These are phyloP conservation scores for Lichtheimia hyalospora DNA, from an alignment of 371 early-diverging fungal species.

Conservation along the genomic window DNA sequence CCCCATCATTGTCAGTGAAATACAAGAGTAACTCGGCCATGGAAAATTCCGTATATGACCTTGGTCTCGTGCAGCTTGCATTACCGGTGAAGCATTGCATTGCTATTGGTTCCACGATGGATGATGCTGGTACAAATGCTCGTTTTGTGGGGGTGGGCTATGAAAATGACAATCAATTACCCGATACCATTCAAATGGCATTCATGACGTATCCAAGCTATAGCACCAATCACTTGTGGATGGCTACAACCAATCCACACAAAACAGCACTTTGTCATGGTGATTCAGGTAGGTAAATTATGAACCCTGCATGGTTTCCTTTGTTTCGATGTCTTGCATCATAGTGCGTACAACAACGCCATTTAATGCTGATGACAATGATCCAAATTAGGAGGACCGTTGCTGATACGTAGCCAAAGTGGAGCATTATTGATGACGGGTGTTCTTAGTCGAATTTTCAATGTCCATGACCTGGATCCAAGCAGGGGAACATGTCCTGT, in stretches of 20 bases:
- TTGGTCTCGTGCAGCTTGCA: slow-evolving; percentile 7
- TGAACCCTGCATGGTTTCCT: not conserved
- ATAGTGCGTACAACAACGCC: not conserved
- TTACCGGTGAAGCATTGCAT: slow-evolving; percentile 4
- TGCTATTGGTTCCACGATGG: not conserved
- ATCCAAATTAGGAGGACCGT: slow-evolving; percentile 23
- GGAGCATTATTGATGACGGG: slow-evolving; percentile 16
- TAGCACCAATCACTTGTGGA: too few relatives aligned
- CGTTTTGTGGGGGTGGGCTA: too few relatives aligned
- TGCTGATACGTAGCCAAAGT: slow-evolving; percentile 5
- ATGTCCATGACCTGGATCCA: slow-evolving; percentile 37
- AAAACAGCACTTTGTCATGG: slow-evolving; percentile 28
- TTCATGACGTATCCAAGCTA: too few relatives aligned
- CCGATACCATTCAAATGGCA: too few relatives aligned
- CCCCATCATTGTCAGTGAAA: too few relatives aligned
- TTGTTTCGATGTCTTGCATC: not conserved
- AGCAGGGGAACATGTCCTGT: slow-evolving; percentile 27
- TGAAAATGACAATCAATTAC: too few relatives aligned
- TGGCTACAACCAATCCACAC: not conserved
- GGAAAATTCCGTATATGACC: slow-evolving; percentile 10
- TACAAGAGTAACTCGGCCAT: not conserved
- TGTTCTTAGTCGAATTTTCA: slow-evolving; percentile 28
- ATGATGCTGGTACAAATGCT: too few relatives aligned
- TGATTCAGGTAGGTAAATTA: slow-evolving; percentile 27
- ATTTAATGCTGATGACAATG: not conserved